These are phyloP conservation scores for Moricandia arvensis DNA, from an alignment of 345 rosid genomes.

Conservation along the genomic window DNA sequence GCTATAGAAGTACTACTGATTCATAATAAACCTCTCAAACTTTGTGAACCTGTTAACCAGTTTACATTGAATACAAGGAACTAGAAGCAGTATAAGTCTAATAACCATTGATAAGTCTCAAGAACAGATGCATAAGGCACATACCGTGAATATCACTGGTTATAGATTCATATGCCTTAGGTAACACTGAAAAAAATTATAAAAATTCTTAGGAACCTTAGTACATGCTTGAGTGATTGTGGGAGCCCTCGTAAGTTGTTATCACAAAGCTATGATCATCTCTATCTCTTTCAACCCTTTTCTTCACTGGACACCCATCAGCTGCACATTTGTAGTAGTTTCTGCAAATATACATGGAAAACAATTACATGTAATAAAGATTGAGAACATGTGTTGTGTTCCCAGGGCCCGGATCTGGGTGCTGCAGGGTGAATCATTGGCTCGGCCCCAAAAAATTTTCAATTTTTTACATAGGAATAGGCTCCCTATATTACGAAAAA, in stretches of 20 bases:
- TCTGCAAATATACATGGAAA: neutral
- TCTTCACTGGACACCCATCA: neutral
- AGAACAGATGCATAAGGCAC: slow-evolving; percentile 2
- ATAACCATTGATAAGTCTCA: slow-evolving; percentile 14
- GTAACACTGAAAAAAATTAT: too few species aligned
- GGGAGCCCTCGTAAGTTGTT: neutral
- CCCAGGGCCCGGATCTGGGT: too few species aligned
- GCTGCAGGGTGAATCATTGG: too few species aligned
- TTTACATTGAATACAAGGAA: slow-evolving; percentile 15
- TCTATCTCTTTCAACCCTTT: neutral
- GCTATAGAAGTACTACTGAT: too few species aligned
- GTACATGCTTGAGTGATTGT: neutral
- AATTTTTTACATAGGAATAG: too few species aligned
- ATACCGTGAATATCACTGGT: neutral
- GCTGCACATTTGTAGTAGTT: neutral
- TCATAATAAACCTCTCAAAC: too few species aligned
- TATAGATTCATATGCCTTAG: too few species aligned
- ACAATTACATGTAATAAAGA: neutral
- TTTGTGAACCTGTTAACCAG: slow-evolving; percentile 4
- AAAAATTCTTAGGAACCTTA: too few species aligned
- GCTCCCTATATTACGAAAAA: too few species aligned
- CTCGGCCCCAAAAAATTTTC: too few species aligned
- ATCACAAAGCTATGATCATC: neutral
- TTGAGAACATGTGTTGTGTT: too few species aligned
- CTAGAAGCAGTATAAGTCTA: slow-evolving; percentile 2